Evolutionary conservation across 768 basidiomycete species (phyloP), one percentile per base, ranked within the genome.

Genomic region (Paxillus involutus): DNA sequence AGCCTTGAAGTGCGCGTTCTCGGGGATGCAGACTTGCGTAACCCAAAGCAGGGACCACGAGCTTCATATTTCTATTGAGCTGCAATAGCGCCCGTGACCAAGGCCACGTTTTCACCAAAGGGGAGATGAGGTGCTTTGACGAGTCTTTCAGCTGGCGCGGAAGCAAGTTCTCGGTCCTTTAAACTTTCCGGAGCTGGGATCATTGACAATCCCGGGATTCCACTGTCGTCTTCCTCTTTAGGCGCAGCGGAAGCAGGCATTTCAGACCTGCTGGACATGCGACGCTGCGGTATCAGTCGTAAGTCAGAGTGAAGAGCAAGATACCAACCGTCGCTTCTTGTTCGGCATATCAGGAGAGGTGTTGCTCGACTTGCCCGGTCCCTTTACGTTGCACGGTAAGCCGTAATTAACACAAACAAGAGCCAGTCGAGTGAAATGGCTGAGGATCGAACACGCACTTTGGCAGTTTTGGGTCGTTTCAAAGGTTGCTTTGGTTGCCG

Each of bases 251-350:
- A 21, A 51, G n/a, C 39, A 5, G 63, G 59, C 53, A 63, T 61
- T 44, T 70, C 63, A 55, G 81, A 84, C 67, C 81, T 84, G 66
- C 57, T 62, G 42, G 64, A 62, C 64, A 64, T 58, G 60, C 57
- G 63, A 58, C 56, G 59, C 63, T 63, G 69, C 59, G 65, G 63
- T 54, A 57, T 67, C 62, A 71, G 64, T 56, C 58, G 50, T 55
- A 63, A 47, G 48, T 37, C 51, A 30, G n/a, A 3, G 29, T 13
- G 26, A 33, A 53, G 33, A 33, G 51, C 59, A 63, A 66, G 63
- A 62, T 63, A 84, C 84, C 74, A 75, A 89, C 88, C 86, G 85
- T 82, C 82, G 81, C 68, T 86, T 87, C 78, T 90, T 90, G 65
- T 86, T 85, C n/a, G 88, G 88, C 73, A 83, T 75, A 55, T 89